Evolutionary conservation across 257 asterid genomes (phyloP).

Genomic region (Avicennia marina): DNA sequence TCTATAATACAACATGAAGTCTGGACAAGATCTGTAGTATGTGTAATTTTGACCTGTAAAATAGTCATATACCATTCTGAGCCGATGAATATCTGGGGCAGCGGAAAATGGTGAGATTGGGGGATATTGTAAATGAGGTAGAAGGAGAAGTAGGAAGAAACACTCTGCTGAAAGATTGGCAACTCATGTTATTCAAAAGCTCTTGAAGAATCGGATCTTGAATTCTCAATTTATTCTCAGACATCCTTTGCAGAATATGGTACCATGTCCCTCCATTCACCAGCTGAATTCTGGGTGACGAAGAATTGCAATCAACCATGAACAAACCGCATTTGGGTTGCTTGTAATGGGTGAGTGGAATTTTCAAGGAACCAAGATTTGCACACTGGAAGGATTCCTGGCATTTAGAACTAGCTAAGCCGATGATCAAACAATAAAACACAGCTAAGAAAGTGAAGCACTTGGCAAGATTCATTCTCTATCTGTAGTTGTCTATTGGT

Average conservation of each 20-base stretch:
- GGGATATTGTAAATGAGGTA: constrained; percentile 14
- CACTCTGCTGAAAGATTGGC: not conserved
- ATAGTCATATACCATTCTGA: not conserved
- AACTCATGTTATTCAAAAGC: not conserved
- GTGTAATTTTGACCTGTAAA: not conserved
- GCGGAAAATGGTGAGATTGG: constrained; percentile 16
- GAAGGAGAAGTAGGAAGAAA: constrained; percentile 11
- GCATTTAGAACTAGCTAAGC: constrained; percentile 7
- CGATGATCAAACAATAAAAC: not conserved
- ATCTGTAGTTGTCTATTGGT: no score
- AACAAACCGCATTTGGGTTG: constrained; percentile 29
- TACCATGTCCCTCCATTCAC: not conserved
- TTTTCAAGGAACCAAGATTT: not conserved
- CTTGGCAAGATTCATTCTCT: constrained; percentile 15
- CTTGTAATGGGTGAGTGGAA: constrained; percentile 21
- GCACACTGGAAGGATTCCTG: constrained; percentile 17
- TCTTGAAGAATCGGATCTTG: accelerated
- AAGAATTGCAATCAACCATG: not conserved
- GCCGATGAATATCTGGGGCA: no score
- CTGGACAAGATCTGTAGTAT: not conserved
- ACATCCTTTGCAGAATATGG: not conserved
- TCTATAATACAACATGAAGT: not conserved
- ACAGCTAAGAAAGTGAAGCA: constrained; percentile 9
- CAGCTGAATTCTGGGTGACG: constrained; percentile 17
- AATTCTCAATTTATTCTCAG: not conserved